Evolutionary conservation across 2,329 filamentous ascomycete species (phyloP), one percentile per base, ranked within the genome.

Genomic region (Pseudocercospora fijiensis): DNA sequence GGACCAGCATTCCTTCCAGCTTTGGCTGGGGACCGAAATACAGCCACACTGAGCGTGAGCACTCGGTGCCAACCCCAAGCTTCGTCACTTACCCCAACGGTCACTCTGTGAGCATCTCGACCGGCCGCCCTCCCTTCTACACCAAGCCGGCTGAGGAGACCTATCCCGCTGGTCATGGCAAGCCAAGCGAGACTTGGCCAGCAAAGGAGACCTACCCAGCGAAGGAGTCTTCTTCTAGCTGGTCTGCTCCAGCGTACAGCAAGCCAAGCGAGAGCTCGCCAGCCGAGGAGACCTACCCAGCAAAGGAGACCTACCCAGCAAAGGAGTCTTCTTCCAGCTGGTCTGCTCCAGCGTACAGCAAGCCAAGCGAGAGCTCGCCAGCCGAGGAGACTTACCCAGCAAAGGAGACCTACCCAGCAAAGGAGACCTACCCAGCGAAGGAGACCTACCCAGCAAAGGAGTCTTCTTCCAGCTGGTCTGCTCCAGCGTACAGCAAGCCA

Each of bases 1-100:
- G 41, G 37, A 58, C 57, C 43, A 30, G 22, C 57, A 58, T 58
- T 26, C 57, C 57, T 49, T 49, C 37, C 57, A 58, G 57, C 57
- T 58, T 58, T 22, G 57, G 24, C 11, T 49, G 5, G 16, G 57
- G 37, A 47, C 43, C 41, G 28, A 20, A 51, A 20, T 26, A 27
- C 49, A 53, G 37, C 57, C n/a, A 58, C 28, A 24, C 18, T 4
- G 24, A 28, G 22, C 24, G 24, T 10, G 49, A 53, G 26, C 26
- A 53, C 49, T 28, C 49, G 3, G 22, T 27, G 22, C 49, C 49
- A 53, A 53, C 49, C 18, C 27, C 27, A 22, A 56, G 53, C 53
- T 18, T 56, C n/a, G 41, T n/a, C 28, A 56, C 53, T 24, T 33
- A 56, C 27, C 27, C 16, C 28, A 56, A 56, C 16, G 53, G 53